Base-by-base conservation (phyloP, 805 yeast species). In the Saccharomyces cerevisiae region DNA sequence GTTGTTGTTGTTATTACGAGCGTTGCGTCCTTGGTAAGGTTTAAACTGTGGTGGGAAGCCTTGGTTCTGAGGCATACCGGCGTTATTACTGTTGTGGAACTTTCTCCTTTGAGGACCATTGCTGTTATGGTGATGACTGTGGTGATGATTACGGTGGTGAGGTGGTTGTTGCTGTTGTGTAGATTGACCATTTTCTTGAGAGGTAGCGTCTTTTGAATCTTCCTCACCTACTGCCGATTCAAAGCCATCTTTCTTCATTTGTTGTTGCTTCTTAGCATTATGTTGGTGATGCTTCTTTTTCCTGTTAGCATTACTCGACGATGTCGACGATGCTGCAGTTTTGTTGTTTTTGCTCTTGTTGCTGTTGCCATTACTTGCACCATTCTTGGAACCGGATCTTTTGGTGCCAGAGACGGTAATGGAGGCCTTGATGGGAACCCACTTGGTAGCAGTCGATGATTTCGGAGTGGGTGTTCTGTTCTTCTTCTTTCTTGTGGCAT, bases 401-500 rank as follows among this genome's bases (percentile, higher is more conserved):
- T 59, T 60, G 26, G 61, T 54, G 24, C 60, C 61, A 21, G 69
- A 73, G 46, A 79, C 72, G 28, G 77, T 77, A 49, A 79, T 79
- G 46, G 80, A 70, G 28, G 82, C 87, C 60, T 81, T 77, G 66
- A 79, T 81, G n/a, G 89, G 89, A 43, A 83, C 79, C 88, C 89
- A 84, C 66, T 85, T 86, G 8, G 68, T 62, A n/a, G 59, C 53
- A n/a, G 61, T 29, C 36, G 59, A 50, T 2, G 63, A 54, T 24
- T 58, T 61, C 8, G 62, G 57, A 8, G 62, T 43, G 10, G 61
- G 56, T 41, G 51, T 30, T 5, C 59, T 61, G 31, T 53, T 57
- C 49, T 59, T 63, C 47, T 55, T 62, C 49, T 54, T 61, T 54
- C 57, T 62, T 4, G 49, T 50, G 3, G 56, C 36, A 41, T 57